Evolutionary conservation across 768 basidiomycete species (phyloP), one percentile per base, ranked within the genome.

Genomic region (Epithele typhae): DNA sequence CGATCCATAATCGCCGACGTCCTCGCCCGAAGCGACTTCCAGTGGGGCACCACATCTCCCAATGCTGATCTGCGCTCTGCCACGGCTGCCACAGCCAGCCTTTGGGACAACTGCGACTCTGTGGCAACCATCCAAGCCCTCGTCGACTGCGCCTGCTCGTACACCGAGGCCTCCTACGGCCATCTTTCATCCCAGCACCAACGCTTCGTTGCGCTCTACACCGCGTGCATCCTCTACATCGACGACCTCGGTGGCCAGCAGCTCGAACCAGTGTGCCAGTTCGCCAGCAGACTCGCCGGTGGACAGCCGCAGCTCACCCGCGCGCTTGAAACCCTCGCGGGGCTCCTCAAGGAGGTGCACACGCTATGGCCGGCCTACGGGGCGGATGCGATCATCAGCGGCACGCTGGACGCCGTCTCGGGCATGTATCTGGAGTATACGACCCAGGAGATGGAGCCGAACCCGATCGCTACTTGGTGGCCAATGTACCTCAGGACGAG

Each of bases 341-440:
- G 18, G 17, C 19, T 49, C 24, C 12, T 49, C 12, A 24, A 17
- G 18, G 2, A 37, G 7, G 37, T 43, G 4, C 38, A 49, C 33
- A 34, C 33, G 23, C 38, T 49, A 5, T 49, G 48, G 48, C 37
- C 48, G 25, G 32, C 36, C 32, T 6, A 34, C 11, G 48, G 48
- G 17, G 21, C 48, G 12, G 35, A 36, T 36, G 35, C 35, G 35
- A 47, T 47, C 40, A 55, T 64, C 21, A 59, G 64, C 6, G 60
- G 65, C 4, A 67, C 64, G 0, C 36, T 73, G 30, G 67, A 67
- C 23, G 62, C 65, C 25, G 53, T 74, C 17, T 61, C 64, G 32
- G 63, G 65, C 6, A 51, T 59, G 39, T 33, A 67, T 30, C 46
- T 71, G 11, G 71, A 73, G 25, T 38, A 57, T 21, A 62, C 66